phyloP scores from a whole-genome alignment of 1,139 yeast genomes.

The Sugiyamaella xylanicola region DNA sequence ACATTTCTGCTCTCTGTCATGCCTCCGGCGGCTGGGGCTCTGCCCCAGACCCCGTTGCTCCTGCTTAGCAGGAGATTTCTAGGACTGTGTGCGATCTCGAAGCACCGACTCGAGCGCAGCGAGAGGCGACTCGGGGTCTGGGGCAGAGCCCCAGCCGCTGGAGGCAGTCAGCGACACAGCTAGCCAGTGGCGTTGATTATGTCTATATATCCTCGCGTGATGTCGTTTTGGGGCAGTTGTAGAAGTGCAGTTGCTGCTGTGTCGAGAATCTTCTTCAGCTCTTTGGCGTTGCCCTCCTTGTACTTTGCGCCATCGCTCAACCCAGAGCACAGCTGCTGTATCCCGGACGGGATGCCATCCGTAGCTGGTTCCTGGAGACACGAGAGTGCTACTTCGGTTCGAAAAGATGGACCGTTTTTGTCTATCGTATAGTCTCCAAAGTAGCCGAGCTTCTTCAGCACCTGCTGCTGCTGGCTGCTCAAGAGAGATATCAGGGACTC shows the following conservation, averaged over 20 bases:
- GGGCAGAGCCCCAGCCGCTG: conserved; percentile 2
- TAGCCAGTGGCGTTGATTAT: conserved; percentile 7
- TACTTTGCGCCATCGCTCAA: conserved; percentile 23
- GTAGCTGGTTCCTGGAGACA: conserved; percentile 50
- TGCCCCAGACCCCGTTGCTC: neutral
- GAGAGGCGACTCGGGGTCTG: neutral
- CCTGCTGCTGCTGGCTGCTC: conserved; percentile 45
- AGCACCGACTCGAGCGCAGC: neutral
- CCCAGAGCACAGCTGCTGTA: conserved; percentile 20
- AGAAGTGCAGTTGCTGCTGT: conserved; percentile 1
- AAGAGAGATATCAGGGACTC: conserved; percentile 47
- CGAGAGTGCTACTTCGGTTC: conserved; percentile 77
- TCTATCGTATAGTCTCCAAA: conserved; percentile 73
- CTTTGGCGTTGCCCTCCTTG: conserved; percentile 5
- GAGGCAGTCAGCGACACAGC: neutral
- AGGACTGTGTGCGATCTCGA: neutral
- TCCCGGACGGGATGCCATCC: neutral
- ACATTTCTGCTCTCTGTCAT: neutral
- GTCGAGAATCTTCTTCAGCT: conserved; percentile 16
- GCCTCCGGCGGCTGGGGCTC: conserved; percentile 6
- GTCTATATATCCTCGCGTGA: conserved; percentile 16
- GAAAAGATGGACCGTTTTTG: conserved; percentile 55
- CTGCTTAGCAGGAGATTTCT: neutral
- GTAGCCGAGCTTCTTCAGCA: conserved; percentile 57
- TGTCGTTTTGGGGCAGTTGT: conserved; percentile 5